Base-by-base conservation (phyloP, 768 basidiomycete species). In the Lyophyllum atratum region DNA sequence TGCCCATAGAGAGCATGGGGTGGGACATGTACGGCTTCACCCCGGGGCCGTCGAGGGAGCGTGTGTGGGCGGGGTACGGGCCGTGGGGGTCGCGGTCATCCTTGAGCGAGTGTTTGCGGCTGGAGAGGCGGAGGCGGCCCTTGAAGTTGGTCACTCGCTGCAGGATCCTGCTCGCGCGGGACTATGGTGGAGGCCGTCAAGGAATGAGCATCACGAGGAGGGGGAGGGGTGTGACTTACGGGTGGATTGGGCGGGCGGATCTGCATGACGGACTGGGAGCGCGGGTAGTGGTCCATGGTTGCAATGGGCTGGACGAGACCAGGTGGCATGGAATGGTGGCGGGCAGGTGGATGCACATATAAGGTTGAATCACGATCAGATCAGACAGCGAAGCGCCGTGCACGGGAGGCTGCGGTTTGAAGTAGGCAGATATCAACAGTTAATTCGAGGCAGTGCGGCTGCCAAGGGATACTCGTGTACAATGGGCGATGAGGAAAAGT, bases 21-120 rank as follows among this genome's bases (percentile, higher is more conserved):
- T 80, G 78, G 11, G 78, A 79, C 76, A 79, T 78, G 66, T 74
- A 80, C 7, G 78, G 77, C 58, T 80, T 81, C 31, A 61, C 54
- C 11, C 50, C 49, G 50, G 39, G 39, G 17, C 66, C 66, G 31
- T 69, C 56, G 61, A 52, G 49, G 17, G 34, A 40, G 9, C 44
- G 34, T 42, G 45, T 64, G 64, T 19, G 72, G 60, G 46, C 68
- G 68, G 26, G 69, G 67, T 56, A 70, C 21, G 63, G 66, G 40
- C 66, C 47, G 46, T 66, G 59, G 52, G 66, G n/a, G 19, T 59
- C 56, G 31, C 53, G 50, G 19, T 64, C 59, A 61, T 72, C 67
- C 58, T 62, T 69, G 17, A 66, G 45, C 56, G 26, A 12, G 14
- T 24, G 4, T 17, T 17, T 47, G 17, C 46, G 46, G 19, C 65